Evolutionary conservation across 2,329 filamentous ascomycete species (phyloP).

Genomic region (Aureobasidium sp.): DNA sequence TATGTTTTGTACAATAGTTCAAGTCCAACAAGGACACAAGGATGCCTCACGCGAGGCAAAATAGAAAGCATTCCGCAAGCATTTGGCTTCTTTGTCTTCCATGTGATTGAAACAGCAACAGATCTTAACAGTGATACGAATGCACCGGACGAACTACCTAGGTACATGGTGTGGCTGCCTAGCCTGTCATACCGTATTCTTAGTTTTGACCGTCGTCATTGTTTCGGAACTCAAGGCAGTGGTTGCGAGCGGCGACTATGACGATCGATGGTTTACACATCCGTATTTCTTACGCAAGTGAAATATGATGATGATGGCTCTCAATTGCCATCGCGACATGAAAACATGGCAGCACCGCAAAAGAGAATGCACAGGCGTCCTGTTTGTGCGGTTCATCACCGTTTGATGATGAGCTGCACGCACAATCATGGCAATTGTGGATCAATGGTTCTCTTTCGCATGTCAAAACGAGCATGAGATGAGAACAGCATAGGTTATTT

Average conservation of each 20-base stretch:
- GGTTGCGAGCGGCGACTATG: neutral
- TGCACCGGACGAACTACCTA: neutral
- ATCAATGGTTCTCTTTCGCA: neutral
- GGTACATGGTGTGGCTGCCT: neutral
- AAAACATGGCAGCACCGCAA: neutral
- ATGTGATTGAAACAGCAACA: too few species aligned
- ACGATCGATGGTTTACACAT: neutral
- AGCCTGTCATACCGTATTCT: slow-evolving; percentile 6
- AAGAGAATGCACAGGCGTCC: slow-evolving; percentile 1
- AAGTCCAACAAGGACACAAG: neutral
- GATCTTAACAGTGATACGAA: too few species aligned
- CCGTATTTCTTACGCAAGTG: neutral
- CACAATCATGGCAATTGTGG: neutral
- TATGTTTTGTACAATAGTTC: slow-evolving; percentile 2
- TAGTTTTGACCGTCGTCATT: neutral
- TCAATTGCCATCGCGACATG: neutral
- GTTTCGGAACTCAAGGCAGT: neutral
- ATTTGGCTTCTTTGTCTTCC: neutral
- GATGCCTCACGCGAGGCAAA: slow-evolving; percentile 2
- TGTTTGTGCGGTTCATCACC: slow-evolving; percentile 6
- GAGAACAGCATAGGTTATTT: neutral
- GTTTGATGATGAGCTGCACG: slow-evolving; percentile 5
- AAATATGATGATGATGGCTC: neutral
- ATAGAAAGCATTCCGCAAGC: neutral
- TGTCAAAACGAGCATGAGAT: neutral